Conservation (phyloP, 2,329 filamentous ascomycete genomes). For the Penicillium sp. region DNA sequence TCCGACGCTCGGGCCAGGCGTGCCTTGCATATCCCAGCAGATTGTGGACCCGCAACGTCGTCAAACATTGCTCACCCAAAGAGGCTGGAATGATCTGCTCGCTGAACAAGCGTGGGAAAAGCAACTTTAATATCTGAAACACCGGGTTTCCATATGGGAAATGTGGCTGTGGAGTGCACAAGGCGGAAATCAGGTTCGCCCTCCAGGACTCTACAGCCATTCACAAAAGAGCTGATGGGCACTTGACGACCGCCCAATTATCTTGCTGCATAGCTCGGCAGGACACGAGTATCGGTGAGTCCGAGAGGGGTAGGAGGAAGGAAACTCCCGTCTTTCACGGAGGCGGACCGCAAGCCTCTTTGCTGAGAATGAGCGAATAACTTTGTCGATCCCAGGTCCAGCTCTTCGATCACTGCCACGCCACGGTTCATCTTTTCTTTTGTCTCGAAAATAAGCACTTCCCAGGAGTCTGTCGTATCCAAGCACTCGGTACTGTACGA, state of each 20-base stretch:
- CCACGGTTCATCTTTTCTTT: neutral
- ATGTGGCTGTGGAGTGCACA: constrained; percentile 16
- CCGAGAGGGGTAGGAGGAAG: neutral
- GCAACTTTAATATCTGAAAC: constrained; percentile 25
- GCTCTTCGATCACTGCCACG: neutral
- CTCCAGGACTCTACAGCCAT: neutral
- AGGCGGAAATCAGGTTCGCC: neutral
- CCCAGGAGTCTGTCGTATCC: neutral
- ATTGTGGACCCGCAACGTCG: constrained; percentile 13
- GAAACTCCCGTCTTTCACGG: constrained; percentile 1
- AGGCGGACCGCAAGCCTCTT: constrained; percentile 9
- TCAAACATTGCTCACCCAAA: constrained; percentile 20
- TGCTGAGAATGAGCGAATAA: constrained; percentile 8
- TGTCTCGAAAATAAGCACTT: neutral
- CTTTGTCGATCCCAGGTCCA: neutral
- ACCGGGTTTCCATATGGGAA: constrained; percentile 21
- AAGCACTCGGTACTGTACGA: neutral
- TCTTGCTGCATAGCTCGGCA: constrained; percentile 14
- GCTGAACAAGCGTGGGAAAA: constrained; percentile 14
- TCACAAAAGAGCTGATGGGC: neutral
- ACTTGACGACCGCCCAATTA: neutral
- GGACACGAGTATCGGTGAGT: constrained; percentile 8
- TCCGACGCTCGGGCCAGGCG: constrained; percentile 18
- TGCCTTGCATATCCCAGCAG: constrained; percentile 25
- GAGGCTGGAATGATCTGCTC: constrained; percentile 17